Percentiles rank a stretch among this genome's conserved stretches.
These are phyloP conservation scores for Aureobasidium melanogenum DNA, from an alignment of 2,329 filamentous ascomycete genomes.

Conservation along the genomic window DNA sequence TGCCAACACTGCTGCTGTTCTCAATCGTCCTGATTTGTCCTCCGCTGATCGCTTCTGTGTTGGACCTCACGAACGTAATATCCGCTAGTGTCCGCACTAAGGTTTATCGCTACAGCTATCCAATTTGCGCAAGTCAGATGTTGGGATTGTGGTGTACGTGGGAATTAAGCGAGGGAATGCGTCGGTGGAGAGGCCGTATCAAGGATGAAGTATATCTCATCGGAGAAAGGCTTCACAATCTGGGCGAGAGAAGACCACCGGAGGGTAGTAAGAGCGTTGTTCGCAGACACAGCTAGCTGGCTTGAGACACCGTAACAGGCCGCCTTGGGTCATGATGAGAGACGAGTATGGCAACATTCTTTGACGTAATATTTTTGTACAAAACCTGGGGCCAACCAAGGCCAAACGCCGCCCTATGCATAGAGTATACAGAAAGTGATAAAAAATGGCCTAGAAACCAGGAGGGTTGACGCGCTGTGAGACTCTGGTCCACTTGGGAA, in stretches of 20 bases:
- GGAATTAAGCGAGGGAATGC: constrained; percentile 48
- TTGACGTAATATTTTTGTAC: constrained; percentile 5
- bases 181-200: constrained; percentile 70
- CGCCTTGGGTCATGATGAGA: not conserved
- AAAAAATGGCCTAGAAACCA: constrained; percentile 56
- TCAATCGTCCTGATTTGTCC: constrained; percentile 56
- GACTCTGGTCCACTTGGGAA: constrained; percentile 79
- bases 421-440: constrained; percentile 17
- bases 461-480: constrained; percentile 91
- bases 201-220: constrained; percentile 94
- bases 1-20: constrained; percentile 61
- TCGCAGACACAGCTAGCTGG: constrained; percentile 16
- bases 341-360: constrained; percentile 5
- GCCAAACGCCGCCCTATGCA: constrained; percentile 12
- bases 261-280: constrained; percentile 24
- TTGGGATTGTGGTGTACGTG: constrained; percentile 43
- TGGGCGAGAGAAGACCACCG: constrained; percentile 52
- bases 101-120: constrained; percentile 65
- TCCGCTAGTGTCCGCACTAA: constrained; percentile 14
- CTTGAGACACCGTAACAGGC: not conserved
- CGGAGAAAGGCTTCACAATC: constrained; percentile 90
- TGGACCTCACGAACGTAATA: constrained; percentile 7
- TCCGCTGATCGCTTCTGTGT: constrained; percentile 45
- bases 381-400: not conserved
- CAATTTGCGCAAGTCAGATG: constrained; percentile 43